These are phyloP conservation scores for Lactifluus echinatus DNA, from an alignment of 768 basidiomycete genomes.

Conservation along the genomic window DNA sequence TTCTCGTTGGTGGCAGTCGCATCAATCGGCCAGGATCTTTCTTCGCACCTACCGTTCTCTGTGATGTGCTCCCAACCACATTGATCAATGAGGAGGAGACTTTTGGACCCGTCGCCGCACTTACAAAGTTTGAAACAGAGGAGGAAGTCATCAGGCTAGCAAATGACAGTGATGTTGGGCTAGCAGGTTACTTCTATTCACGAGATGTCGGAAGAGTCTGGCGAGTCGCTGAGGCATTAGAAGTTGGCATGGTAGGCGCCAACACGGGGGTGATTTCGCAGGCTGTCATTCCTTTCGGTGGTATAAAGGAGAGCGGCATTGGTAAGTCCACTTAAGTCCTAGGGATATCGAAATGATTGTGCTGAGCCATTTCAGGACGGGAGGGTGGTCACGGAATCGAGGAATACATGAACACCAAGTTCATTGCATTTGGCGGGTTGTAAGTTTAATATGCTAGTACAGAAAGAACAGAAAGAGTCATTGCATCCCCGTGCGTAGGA, in stretches of 20 bases:
- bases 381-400: constrained; percentile 88
- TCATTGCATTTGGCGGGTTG: constrained; percentile 75
- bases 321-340: constrained; percentile 29
- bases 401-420: constrained; percentile 78
- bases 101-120: constrained; percentile 84
- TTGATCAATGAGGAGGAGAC: constrained; percentile 79
- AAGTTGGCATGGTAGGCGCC: constrained; percentile 88
- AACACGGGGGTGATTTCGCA: constrained; percentile 78
- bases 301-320: constrained; percentile 82
- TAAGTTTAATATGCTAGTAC: constrained; percentile 15
- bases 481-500: neutral
- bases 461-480: neutral
- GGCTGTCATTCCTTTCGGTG: constrained; percentile 81
- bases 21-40: constrained; percentile 52
- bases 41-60: constrained; percentile 83
- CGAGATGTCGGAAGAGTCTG: constrained; percentile 82
- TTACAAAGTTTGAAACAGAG: constrained; percentile 89
- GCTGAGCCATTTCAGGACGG: constrained; percentile 38
- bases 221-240: constrained; percentile 89
- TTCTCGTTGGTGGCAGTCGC: constrained; percentile 82
- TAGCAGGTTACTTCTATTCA: constrained; percentile 93
- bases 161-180: constrained; percentile 73
- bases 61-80: constrained; percentile 67
- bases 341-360: constrained; percentile 12
- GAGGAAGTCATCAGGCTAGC: constrained; percentile 84